These are phyloP conservation scores for Miscanthus lutarioriparius DNA, from an alignment of 176 grass and related monocot genomes.

Conservation along the genomic window DNA sequence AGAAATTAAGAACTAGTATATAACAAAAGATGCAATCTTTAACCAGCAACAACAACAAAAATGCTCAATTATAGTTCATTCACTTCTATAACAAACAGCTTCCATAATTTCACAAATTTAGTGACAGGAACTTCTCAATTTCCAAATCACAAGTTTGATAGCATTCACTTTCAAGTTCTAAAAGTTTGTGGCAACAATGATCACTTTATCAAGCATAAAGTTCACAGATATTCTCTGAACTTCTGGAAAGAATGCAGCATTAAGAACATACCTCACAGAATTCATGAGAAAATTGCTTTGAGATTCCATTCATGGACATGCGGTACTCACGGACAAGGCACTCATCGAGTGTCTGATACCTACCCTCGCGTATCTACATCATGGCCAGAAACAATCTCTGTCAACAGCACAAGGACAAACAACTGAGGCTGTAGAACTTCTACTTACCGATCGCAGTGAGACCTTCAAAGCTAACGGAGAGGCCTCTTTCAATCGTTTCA, in stretches of 20 bases:
- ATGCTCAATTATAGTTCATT: neutral
- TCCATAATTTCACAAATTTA: neutral
- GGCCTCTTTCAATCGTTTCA: slow-evolving; percentile 91
- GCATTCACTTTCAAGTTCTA: slow-evolving; percentile 4
- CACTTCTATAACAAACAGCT: neutral
- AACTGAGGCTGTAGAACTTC: slow-evolving; percentile 8
- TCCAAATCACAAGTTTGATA: neutral
- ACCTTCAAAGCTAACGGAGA: slow-evolving; percentile 92
- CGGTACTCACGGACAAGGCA: slow-evolving; percentile 94
- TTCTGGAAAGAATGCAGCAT: neutral
- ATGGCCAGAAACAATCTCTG: slow-evolving; percentile 29
- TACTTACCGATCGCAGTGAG: slow-evolving; percentile 82
- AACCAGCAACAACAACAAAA: neutral
- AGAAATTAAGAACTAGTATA: neutral
- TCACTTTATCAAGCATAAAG: neutral
- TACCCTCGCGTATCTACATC: slow-evolving; percentile 84
- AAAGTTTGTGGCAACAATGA: neutral
- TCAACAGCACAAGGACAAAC: neutral
- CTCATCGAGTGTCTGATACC: slow-evolving; percentile 95
- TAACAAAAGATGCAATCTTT: neutral
- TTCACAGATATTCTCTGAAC: slow-evolving; percentile 7
- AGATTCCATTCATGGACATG: slow-evolving; percentile 80
- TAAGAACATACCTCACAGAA: slow-evolving; percentile 73
- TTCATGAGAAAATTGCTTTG: slow-evolving; percentile 70
- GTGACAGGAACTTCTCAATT: neutral